Percentiles rank a stretch among this genome's conserved stretches.
phyloP scores from a whole-genome alignment of 805 yeast genomes.

The Kodamaea restingae region DNA sequence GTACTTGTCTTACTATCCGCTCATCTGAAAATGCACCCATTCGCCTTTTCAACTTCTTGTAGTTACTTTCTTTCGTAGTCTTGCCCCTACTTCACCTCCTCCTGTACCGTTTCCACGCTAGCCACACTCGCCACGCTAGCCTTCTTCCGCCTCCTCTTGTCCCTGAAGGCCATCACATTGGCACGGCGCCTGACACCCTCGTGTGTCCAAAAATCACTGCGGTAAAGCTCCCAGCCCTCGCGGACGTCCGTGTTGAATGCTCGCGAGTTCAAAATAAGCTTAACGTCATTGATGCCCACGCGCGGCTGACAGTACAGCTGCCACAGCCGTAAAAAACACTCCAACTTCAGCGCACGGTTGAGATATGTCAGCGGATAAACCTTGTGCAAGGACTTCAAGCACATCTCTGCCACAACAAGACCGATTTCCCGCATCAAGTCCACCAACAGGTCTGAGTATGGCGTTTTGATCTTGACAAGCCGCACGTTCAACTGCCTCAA shows the following conservation, averaged over 20 bases:
- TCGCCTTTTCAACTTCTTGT: too few relatives aligned
- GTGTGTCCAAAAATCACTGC: constrained; percentile 90
- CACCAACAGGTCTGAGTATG: constrained; percentile 29
- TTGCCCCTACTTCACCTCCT: too few relatives aligned
- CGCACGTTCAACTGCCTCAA: constrained; percentile 77
- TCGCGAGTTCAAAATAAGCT: constrained; percentile 74
- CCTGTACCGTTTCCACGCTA: too few relatives aligned
- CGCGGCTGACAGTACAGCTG: constrained; percentile 53
- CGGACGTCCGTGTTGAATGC: constrained; percentile 77
- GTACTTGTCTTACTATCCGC: too few relatives aligned
- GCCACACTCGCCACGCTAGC: too few relatives aligned
- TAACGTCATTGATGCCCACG: constrained; percentile 71
- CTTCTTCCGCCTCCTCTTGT: constrained; percentile 34
- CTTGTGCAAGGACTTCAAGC: constrained; percentile 30
- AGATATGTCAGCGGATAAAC: constrained; percentile 29
- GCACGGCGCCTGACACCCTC: constrained; percentile 65
- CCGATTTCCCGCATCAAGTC: constrained; percentile 37
- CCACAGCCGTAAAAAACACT: constrained; percentile 36
- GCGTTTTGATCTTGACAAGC: constrained; percentile 56
- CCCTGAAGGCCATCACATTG: constrained; percentile 31
- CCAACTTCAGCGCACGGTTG: constrained; percentile 32
- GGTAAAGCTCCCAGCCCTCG: constrained; percentile 91
- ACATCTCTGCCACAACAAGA: constrained; percentile 26
- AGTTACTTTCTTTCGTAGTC: too few relatives aligned
- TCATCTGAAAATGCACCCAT: too few relatives aligned